phyloP scores from a whole-genome alignment of 2,329 filamentous ascomycete species.

The Anisogramma anomala region DNA sequence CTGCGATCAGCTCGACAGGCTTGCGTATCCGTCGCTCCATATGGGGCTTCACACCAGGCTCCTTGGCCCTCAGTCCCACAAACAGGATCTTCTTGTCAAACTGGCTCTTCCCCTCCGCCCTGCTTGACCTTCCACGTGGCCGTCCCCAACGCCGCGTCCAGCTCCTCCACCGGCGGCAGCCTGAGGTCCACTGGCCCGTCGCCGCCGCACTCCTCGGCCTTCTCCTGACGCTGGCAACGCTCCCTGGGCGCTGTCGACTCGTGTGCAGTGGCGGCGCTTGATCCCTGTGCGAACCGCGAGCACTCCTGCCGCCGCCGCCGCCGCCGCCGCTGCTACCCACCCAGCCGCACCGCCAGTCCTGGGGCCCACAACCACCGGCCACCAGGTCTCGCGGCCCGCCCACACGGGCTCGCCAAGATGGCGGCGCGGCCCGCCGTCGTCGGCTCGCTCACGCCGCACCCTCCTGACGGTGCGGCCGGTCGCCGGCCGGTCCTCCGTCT shows the following conservation, averaged over 20 bases:
- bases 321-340: too few relatives aligned
- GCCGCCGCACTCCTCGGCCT: slow-evolving; percentile 54
- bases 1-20: slow-evolving; percentile 28
- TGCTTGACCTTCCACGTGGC: slow-evolving; percentile 67
- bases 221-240: too few relatives aligned
- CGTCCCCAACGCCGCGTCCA: slow-evolving; percentile 70
- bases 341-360: too few relatives aligned
- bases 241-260: too few relatives aligned
- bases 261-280: too few relatives aligned
- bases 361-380: too few relatives aligned
- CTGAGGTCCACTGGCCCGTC: slow-evolving; percentile 73
- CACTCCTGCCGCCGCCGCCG: too few relatives aligned
- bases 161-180: slow-evolving; percentile 67
- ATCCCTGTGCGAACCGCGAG: too few relatives aligned
- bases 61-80: slow-evolving; percentile 32
- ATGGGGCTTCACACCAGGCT: slow-evolving; percentile 27
- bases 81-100: slow-evolving; percentile 33
- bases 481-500: slow-evolving; percentile 83
- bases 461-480: too few relatives aligned
- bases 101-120: slow-evolving; percentile 42
- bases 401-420: slow-evolving; percentile 73
- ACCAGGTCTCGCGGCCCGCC: too few relatives aligned
- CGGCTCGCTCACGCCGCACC: slow-evolving; percentile 82
- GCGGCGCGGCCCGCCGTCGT: slow-evolving; percentile 66
- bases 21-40: slow-evolving; percentile 25